A percentile compares a stretch with the other conserved stretches of the same genome.
phyloP scores from a whole-genome alignment of 2,329 filamentous ascomycete genomes.

The Penicillium crustosum region DNA sequence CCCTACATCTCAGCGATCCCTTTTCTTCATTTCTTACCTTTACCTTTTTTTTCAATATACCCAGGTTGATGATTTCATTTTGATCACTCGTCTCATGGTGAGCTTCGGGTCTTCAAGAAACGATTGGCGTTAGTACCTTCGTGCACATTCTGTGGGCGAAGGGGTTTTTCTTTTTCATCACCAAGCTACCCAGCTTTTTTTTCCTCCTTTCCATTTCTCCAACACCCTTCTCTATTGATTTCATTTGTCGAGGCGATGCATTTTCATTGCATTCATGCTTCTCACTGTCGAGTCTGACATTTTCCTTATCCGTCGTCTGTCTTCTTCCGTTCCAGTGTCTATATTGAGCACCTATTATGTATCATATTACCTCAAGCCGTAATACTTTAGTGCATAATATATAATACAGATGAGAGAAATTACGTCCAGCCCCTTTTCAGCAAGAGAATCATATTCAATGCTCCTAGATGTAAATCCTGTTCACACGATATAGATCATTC shows the following conservation, averaged over 20 bases:
- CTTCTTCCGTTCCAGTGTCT: neutral
- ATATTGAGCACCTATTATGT: neutral
- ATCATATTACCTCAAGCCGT: neutral
- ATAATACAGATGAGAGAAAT: neutral
- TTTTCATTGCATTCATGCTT: neutral
- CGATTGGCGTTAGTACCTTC: constrained; percentile 16
- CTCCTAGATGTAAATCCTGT: neutral
- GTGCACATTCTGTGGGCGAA: neutral
- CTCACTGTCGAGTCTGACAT: neutral
- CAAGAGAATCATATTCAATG: neutral
- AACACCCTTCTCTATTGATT: neutral
- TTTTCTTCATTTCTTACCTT: constrained; percentile 1
- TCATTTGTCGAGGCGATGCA: neutral
- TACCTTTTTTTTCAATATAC: constrained; percentile 23
- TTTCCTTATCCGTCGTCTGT: neutral
- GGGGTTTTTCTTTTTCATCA: neutral
- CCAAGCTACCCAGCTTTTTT: neutral
- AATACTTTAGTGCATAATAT: neutral
- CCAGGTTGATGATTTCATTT: constrained; percentile 16
- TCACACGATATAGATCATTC: neutral
- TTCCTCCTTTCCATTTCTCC: neutral
- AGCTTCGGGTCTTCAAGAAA: constrained; percentile 9
- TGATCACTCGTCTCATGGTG: constrained; percentile 1
- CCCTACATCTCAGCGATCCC: neutral
- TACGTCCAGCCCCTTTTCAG: neutral